phyloP scores from a whole-genome alignment of 1,284 basidiomycete genomes.

The Amylostereum chailletii region DNA sequence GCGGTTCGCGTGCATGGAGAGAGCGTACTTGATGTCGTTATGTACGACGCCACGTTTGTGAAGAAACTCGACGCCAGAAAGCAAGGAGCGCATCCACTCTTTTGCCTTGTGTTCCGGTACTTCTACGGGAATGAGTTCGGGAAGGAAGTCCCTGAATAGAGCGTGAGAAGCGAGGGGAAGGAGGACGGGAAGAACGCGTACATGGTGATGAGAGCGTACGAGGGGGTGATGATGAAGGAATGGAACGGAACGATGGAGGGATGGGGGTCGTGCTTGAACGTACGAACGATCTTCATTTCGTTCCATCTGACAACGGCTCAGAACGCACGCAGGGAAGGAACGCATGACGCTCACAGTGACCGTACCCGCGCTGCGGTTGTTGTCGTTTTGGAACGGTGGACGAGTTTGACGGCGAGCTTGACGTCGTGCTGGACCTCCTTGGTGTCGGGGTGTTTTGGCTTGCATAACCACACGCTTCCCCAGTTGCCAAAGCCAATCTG shows the following conservation, averaged over 20 bases:
- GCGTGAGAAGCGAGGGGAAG: slow-evolving; percentile 1
- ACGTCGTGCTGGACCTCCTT: slow-evolving; percentile 14
- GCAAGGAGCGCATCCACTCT: slow-evolving; percentile 76
- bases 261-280: slow-evolving; percentile 75
- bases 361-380: slow-evolving; percentile 82
- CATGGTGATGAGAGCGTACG: slow-evolving; percentile 84
- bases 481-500: slow-evolving; percentile 84
- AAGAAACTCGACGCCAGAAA: slow-evolving; percentile 84
- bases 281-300: slow-evolving; percentile 87
- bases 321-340: slow-evolving; percentile 10
- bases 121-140: slow-evolving; percentile 74
- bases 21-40: slow-evolving; percentile 85
- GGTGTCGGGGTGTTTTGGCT: slow-evolving; percentile 41
- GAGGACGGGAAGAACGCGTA: slow-evolving; percentile 30
- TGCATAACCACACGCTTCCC: slow-evolving; percentile 76
- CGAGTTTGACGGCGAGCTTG: slow-evolving; percentile 83
- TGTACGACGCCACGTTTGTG: slow-evolving; percentile 85
- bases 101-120: slow-evolving; percentile 71
- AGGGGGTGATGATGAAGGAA: slow-evolving; percentile 87
- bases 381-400: slow-evolving; percentile 69
- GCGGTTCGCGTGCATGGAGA: neutral
- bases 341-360: slow-evolving; percentile 54
- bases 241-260: slow-evolving; percentile 88
- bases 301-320: slow-evolving; percentile 56
- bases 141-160: slow-evolving; percentile 60